Evolutionary conservation across 345 rosid species (phyloP).

Genomic region (Eucalyptus sp.): DNA sequence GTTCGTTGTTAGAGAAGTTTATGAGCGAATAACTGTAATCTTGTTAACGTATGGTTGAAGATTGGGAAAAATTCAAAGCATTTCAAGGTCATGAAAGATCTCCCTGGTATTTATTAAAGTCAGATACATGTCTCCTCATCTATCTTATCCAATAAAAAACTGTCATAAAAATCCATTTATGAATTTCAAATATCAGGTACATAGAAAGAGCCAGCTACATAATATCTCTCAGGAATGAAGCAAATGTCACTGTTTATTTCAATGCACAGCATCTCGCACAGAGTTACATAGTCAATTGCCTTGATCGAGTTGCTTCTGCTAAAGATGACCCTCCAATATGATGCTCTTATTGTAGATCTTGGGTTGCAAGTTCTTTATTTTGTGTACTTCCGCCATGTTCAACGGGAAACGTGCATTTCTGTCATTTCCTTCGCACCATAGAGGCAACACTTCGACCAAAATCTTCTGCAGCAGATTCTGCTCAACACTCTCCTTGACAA

Average conservation of each 20-base stretch:
- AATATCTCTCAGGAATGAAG: not conserved
- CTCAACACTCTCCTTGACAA: conserved; percentile 38
- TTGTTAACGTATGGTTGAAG: not conserved
- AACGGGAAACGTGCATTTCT: not conserved
- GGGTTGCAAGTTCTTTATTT: conserved; percentile 33
- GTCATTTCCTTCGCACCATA: conserved; percentile 26
- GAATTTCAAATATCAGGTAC: not conserved
- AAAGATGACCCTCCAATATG: conserved; percentile 48
- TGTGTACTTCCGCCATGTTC: conserved; percentile 16
- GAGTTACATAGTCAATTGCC: not conserved
- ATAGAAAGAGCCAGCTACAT: not conserved
- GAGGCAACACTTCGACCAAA: conserved; percentile 53
- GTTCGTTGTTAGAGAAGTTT: not conserved
- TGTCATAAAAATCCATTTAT: not conserved
- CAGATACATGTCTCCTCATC: not conserved
- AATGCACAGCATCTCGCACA: not conserved
- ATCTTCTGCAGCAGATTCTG: conserved; percentile 49
- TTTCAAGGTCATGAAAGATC: not conserved
- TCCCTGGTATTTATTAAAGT: not conserved
- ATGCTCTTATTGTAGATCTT: conserved; percentile 22
- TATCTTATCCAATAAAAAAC: not conserved
- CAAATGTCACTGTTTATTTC: not conserved
- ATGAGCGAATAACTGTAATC: not conserved
- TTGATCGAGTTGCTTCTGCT: not conserved
- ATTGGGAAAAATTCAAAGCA: not conserved